Base-by-base conservation (phyloP, 805 yeast species). In the Metschnikowia gruessii region DNA sequence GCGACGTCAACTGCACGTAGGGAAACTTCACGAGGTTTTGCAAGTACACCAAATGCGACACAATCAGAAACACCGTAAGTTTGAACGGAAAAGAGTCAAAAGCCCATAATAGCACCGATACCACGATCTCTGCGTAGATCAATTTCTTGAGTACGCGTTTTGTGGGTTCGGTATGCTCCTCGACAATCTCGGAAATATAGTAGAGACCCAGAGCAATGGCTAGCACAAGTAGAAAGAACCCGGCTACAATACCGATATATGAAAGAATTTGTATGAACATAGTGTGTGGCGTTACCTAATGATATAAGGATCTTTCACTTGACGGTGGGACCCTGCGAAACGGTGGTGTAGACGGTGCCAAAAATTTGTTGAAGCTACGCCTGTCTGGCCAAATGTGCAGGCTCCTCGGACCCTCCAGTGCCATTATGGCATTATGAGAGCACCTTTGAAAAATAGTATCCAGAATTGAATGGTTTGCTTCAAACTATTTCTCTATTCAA, bases 141-240 rank as follows among this genome's bases (percentile, higher is more conserved):
- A 81, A 62, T 52, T 82, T 74, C 37, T 72, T 74, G 32, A 94
- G 70, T 45, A 89, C 73, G 48, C 88, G 68, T 57, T 80, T 85
- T 10, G 98, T 87, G 40, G 90, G 81, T 52, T 87, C 94, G 0
- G 95, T 79, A 63, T 94, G 92, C 59, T 91, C 97, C 62, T 94
- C 99, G 13, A 94, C 95, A 28, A 90, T 68, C 62, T 94, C 99
- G 8, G 96, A 87, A 32, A 92, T 73, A 58, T 90, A 91, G 71
- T 90, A 94, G 29, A 94, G 71, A 0, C 96, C 98, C 2, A 96
- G 87, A 0, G 98, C 97, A 49, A 86, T 83, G 17, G 88, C 63
- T 22, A 67, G 55, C 24, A 70, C 71, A 7, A 72, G 61, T 45
- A 71, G 69, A n/a, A 70, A 43, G 44, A 72, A 69, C 8, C 76